Percentiles rank a stretch among this genome's conserved stretches.
phyloP scores from a whole-genome alignment of 257 asterid genomes.

The Lycium ferocissimum region DNA sequence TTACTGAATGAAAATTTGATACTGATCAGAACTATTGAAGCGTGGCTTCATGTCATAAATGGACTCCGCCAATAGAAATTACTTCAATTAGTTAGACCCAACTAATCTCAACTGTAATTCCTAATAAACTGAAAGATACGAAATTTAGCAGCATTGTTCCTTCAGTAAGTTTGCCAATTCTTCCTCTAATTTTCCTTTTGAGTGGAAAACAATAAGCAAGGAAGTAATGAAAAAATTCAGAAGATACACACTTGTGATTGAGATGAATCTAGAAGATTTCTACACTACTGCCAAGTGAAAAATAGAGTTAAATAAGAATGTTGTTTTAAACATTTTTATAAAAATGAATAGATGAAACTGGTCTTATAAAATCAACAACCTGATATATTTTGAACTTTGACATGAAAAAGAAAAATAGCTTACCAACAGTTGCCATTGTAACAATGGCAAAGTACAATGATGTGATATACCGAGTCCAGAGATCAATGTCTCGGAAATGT shows the following conservation, averaged over 20 bases:
- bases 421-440: constrained; percentile 89
- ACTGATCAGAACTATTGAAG: not conserved
- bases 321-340: not conserved
- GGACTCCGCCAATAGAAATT: not conserved
- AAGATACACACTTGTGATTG: not conserved
- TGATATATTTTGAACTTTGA: not conserved
- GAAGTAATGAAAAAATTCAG: constrained; percentile 8
- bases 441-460: constrained; percentile 70
- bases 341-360: not conserved
- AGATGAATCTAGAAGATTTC: not conserved
- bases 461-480: constrained; percentile 78
- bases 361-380: not conserved
- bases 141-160: not conserved
- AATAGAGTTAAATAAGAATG: not conserved
- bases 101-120: constrained; percentile 1
- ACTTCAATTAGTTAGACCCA: not conserved
- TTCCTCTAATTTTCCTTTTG: not conserved
- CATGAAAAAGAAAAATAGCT: constrained; percentile 32
- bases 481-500: constrained; percentile 67
- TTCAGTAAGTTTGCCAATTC: not conserved
- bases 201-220: not conserved
- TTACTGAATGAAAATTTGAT: not conserved
- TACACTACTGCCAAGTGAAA: not conserved
- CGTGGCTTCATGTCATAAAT: not conserved
- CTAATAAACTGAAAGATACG: not conserved